Evolutionary conservation across 352 stramenopile species (phyloP), one percentile per base, ranked within the genome.

Genomic region (Phytophthora pini): DNA sequence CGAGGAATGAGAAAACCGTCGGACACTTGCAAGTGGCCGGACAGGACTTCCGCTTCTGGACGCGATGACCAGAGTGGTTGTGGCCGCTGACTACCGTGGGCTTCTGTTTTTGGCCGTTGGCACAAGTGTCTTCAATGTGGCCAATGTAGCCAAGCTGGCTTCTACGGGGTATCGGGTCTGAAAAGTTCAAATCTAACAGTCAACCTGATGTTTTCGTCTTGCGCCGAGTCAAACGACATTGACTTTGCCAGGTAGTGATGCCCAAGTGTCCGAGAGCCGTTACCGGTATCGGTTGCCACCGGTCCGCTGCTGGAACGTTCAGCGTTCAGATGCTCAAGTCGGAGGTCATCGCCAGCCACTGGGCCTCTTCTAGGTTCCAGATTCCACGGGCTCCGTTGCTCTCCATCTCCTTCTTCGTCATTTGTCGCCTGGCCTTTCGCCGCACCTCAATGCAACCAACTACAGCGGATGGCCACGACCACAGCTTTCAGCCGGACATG

Each of bases 1-100:
- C 27, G 20, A 34, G 27, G 34, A 39, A 65, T 26, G 60, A 61
- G 61, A 71, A 71, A 71, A 75, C 67, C 55, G 67, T 58, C 51
- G 17, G 61, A 52, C 56, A 54, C 47, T 20, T 40, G 41, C 15
- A 10, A 41, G 27, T 41, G 9, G 56, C 54, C 43, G 27, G 31
- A 36, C 31, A 36, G 7, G 31, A 36, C 31, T 36, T 12, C 15
- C 20, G n/a, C 56, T 59, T 72, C 59, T 64, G 45, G 41, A 61
- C 56, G 32, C 41, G 39, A 52, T 59, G 46, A 56, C 41, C 32
- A 41, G 56, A 67, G 49, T 65, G 55, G 54, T 57, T 53, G 55
- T 32, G 53, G 45, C 53, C 38, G 54, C 52, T 67, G 50, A 60
- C 56, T 59, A 65, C 41, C 26, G 56, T 69, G 53, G 53, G 24